Percentiles rank a stretch among this genome's conserved stretches.
Conservation (phyloP, 495 filamentous ascomycete species). For the Penicillium pancosmium region DNA sequence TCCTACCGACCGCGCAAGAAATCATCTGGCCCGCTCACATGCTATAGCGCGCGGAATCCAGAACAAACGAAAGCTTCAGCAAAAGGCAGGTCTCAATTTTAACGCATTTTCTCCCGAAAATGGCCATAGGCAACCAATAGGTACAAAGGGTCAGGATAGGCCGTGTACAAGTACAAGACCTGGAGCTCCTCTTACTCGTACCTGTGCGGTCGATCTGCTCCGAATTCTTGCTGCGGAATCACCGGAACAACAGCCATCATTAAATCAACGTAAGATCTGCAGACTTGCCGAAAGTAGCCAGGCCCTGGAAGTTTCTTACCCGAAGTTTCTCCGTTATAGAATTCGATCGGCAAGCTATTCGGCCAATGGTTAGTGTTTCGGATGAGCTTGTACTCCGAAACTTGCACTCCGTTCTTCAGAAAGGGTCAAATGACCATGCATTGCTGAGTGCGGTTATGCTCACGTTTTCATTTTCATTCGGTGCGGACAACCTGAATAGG, state of each 20-base stretch:
- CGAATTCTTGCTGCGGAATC: slow-evolving; percentile 34
- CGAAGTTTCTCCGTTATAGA: slow-evolving; percentile 7
- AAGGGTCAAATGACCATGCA: slow-evolving; percentile 32
- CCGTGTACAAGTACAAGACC: not conserved
- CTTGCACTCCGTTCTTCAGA: slow-evolving; percentile 37
- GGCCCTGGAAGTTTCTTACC: not conserved
- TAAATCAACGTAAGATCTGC: slow-evolving; percentile 29
- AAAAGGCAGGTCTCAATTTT: slow-evolving; percentile 33
- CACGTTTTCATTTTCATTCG: slow-evolving; percentile 29
- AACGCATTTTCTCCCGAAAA: slow-evolving; percentile 11
- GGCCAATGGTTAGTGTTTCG: slow-evolving; percentile 36
- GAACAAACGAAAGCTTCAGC: slow-evolving; percentile 37
- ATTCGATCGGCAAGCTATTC: slow-evolving; percentile 15
- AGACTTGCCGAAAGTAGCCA: not conserved
- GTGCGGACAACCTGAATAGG: slow-evolving; percentile 22
- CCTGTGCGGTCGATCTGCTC: slow-evolving; percentile 26
- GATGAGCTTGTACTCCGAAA: slow-evolving; percentile 39
- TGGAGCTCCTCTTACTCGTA: not conserved
- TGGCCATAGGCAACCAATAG: not conserved
- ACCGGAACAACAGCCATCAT: slow-evolving; percentile 31
- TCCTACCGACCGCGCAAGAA: slow-evolving; percentile 22
- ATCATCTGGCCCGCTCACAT: slow-evolving; percentile 37
- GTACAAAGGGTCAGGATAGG: not conserved
- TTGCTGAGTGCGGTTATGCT: slow-evolving; percentile 43
- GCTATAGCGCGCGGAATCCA: slow-evolving; percentile 33